Evolutionary conservation across 177 flowering plant genomes (phyloP).

Genomic region (Vitis hybrid): DNA sequence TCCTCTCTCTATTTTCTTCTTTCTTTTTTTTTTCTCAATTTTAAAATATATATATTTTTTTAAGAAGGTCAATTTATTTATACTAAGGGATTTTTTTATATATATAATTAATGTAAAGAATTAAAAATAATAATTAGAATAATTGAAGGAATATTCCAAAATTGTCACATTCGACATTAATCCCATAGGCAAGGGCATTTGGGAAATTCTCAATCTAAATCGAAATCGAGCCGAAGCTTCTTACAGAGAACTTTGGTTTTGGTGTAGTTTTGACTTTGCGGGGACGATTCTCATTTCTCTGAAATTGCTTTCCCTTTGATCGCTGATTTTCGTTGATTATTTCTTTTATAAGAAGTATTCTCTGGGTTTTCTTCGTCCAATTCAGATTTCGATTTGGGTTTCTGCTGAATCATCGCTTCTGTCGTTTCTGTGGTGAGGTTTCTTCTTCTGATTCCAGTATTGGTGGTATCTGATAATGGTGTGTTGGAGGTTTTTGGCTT

Average conservation of each 20-base stretch:
- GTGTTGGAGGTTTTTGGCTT: background rate
- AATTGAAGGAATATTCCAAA: no score
- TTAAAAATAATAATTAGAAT: no score
- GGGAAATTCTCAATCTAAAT: background rate
- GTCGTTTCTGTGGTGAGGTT: background rate
- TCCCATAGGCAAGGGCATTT: background rate
- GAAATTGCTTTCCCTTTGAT: background rate
- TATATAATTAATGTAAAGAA: no score
- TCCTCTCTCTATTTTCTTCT: no score
- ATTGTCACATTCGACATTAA: background rate
- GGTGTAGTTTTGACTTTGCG: background rate
- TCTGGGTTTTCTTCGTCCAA: background rate
- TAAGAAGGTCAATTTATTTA: no score
- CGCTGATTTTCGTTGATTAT: background rate
- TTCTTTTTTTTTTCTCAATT: no score
- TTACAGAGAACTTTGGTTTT: background rate
- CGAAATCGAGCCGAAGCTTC: conserved; percentile 10
- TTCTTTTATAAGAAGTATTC: background rate
- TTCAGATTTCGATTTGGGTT: background rate
- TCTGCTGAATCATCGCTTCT: background rate
- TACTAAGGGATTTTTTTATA: no score
- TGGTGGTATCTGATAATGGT: no score
- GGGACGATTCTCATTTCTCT: background rate
- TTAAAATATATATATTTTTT: no score
- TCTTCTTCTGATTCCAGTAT: no score